Conservation (phyloP, 2,329 filamentous ascomycete genomes). For the Pseudogymnoascus sp. region DNA sequence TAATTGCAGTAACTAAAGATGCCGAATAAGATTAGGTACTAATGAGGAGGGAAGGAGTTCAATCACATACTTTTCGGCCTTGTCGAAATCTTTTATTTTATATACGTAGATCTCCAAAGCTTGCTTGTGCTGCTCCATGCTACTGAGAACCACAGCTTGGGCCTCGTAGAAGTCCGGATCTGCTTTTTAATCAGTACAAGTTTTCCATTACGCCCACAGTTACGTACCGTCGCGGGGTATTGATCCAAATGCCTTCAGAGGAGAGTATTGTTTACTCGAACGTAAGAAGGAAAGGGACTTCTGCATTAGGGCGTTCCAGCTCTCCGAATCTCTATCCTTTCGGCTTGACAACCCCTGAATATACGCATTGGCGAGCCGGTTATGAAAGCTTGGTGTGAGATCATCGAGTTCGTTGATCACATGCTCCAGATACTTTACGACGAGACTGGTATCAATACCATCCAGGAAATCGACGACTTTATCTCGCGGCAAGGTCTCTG, state of each 20-base stretch:
- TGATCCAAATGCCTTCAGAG: constrained; percentile 65
- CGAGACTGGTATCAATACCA: constrained; percentile 59
- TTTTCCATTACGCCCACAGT: not conserved
- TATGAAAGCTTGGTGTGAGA: constrained; percentile 76
- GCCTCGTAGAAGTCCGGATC: constrained; percentile 83
- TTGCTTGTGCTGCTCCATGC: constrained; percentile 92
- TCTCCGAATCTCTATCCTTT: constrained; percentile 34
- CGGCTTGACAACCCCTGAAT: constrained; percentile 39
- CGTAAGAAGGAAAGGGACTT: constrained; percentile 68
- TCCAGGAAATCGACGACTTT: constrained; percentile 68
- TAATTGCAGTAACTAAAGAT: constrained; percentile 72
- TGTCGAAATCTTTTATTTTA: constrained; percentile 75
- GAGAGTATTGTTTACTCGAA: constrained; percentile 71
- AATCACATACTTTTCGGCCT: constrained; percentile 76
- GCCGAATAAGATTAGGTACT: constrained; percentile 15
- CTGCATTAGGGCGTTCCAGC: constrained; percentile 51
- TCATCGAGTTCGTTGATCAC: constrained; percentile 83
- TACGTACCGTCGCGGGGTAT: constrained; percentile 70
- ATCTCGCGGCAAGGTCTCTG: constrained; percentile 76
- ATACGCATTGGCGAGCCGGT: constrained; percentile 68
- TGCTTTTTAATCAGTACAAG: constrained; percentile 29
- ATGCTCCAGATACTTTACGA: constrained; percentile 81
- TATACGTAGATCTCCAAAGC: constrained; percentile 97
- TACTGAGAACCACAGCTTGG: constrained; percentile 81
- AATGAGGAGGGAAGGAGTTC: not conserved